Evolutionary conservation across 371 early-diverging fungal genomes (phyloP).

Genomic region (Rhizopus delemar): DNA sequence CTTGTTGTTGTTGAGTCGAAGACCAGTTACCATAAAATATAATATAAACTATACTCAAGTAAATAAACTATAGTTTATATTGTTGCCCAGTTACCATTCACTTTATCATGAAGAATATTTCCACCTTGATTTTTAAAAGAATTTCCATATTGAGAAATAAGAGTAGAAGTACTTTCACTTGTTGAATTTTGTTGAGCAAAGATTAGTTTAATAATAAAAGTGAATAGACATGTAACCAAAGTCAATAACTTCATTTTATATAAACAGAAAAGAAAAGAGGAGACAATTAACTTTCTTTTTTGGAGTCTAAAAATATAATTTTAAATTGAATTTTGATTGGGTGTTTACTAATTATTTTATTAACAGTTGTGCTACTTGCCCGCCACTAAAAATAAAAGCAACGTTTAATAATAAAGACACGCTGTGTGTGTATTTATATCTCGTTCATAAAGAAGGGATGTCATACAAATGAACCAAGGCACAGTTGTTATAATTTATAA

Average conservation of each 20-base stretch:
- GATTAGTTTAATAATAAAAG: conserved; percentile 5
- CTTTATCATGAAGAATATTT: conserved; percentile 40
- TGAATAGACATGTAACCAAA: conserved; percentile 9
- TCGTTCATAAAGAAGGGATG: too few relatives aligned
- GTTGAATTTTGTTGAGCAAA: conserved; percentile 18
- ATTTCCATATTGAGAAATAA: conserved; percentile 33
- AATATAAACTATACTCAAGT: conserved; percentile 35
- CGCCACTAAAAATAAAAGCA: conserved; percentile 1
- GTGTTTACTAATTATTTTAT: conserved; percentile 5
- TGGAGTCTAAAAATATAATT: conserved; percentile 17
- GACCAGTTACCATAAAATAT: conserved; percentile 59
- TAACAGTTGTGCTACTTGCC: conserved; percentile 1
- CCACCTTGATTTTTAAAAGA: conserved; percentile 43
- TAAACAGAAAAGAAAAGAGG: conserved; percentile 3
- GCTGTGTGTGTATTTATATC: background rate
- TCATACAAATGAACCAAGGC: too few relatives aligned
- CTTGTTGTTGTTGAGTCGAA: conserved; percentile 29
- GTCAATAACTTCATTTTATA: conserved; percentile 17
- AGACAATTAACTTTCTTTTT: background rate
- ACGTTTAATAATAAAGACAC: background rate
- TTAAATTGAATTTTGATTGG: conserved; percentile 7
- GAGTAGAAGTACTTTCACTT: conserved; percentile 14
- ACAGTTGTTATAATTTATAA: too few relatives aligned
- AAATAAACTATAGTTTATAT: background rate
- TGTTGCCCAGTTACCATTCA: conserved; percentile 39